phyloP scores from a whole-genome alignment of 495 filamentous ascomycete genomes.

The Cudoniella acicularis region DNA sequence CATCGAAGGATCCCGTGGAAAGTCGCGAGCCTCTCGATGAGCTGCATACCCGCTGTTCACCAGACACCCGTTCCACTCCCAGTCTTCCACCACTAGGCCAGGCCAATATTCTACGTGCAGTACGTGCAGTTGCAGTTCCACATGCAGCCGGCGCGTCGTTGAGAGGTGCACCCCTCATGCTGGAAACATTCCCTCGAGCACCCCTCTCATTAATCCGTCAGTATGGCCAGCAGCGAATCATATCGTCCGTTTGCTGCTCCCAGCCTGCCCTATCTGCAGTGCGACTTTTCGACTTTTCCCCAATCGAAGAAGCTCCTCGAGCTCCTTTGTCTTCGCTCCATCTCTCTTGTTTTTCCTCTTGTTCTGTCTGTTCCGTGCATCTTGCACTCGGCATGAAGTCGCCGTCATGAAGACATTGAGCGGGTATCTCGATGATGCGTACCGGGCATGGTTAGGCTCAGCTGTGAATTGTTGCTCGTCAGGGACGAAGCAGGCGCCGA shows the following conservation, averaged over 20 bases:
- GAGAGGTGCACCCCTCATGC: not conserved
- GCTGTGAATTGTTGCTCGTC: slow-evolving; percentile 19
- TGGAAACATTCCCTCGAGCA: not conserved
- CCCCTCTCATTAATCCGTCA: not conserved
- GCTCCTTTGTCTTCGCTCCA: slow-evolving; percentile 12
- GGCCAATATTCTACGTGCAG: not conserved
- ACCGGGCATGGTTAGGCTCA: slow-evolving; percentile 20
- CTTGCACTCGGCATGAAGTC: slow-evolving; percentile 22
- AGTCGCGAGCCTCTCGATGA: slow-evolving; percentile 6
- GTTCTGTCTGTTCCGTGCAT: slow-evolving; percentile 5
- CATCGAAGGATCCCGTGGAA: not conserved
- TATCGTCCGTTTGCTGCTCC: not conserved
- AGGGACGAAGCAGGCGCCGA: slow-evolving; percentile 11
- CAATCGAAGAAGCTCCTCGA: not conserved
- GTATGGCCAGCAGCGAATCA: not conserved
- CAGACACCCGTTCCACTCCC: slow-evolving; percentile 5
- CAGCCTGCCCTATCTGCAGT: not conserved
- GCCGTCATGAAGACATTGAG: slow-evolving; percentile 25
- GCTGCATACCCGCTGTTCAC: not conserved
- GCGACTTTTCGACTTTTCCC: not conserved
- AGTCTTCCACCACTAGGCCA: too few relatives aligned
- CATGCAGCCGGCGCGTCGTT: not conserved
- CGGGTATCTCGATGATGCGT: slow-evolving; percentile 26
- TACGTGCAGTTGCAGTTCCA: not conserved
- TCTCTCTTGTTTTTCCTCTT: slow-evolving; percentile 12